Percentiles rank a stretch among this genome's conserved stretches.
These are phyloP conservation scores for Penicillium occitanis DNA, from an alignment of 2,329 filamentous ascomycete species.

Conservation along the genomic window DNA sequence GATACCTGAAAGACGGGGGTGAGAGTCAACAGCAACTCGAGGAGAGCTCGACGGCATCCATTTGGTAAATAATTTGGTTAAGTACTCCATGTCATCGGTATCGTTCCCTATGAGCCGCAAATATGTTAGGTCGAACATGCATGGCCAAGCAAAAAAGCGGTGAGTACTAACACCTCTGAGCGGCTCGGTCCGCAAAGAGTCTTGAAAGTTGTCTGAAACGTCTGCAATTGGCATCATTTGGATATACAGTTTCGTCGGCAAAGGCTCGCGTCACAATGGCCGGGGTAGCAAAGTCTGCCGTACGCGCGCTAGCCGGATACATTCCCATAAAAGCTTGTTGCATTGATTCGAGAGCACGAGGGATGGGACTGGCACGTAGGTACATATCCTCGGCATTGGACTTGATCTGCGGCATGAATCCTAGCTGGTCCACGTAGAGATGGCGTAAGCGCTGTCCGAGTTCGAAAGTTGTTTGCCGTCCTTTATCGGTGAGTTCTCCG, in stretches of 20 bases:
- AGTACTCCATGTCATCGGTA: conserved; percentile 76
- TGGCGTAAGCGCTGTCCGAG: conserved; percentile 67
- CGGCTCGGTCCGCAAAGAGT: conserved; percentile 70
- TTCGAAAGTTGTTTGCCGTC: conserved; percentile 68
- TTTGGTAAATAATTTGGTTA: conserved; percentile 73
- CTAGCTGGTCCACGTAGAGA: conserved; percentile 73
- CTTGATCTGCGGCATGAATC: conserved; percentile 65
- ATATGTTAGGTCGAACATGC: too few species aligned
- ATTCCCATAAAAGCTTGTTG: conserved; percentile 74
- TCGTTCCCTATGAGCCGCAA: conserved; percentile 52
- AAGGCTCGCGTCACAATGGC: conserved; percentile 65
- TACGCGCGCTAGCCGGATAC: conserved; percentile 61
- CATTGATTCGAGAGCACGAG: conserved; percentile 72
- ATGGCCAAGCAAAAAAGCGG: too few species aligned
- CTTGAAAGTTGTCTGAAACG: conserved; percentile 68
- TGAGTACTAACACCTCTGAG: conserved; percentile 57
- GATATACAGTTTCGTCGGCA: conserved; percentile 74
- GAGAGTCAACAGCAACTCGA: conserved; percentile 76
- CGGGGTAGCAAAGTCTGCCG: conserved; percentile 57
- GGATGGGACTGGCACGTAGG: conserved; percentile 71
- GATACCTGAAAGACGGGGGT: conserved; percentile 81
- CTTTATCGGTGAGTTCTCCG: conserved; percentile 72
- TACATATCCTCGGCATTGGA: conserved; percentile 63
- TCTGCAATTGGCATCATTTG: conserved; percentile 72
- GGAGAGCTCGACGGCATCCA: conserved; percentile 76